Conservation (phyloP, 2,329 filamentous ascomycete genomes). For the Pestalotiopsis sp. region DNA sequence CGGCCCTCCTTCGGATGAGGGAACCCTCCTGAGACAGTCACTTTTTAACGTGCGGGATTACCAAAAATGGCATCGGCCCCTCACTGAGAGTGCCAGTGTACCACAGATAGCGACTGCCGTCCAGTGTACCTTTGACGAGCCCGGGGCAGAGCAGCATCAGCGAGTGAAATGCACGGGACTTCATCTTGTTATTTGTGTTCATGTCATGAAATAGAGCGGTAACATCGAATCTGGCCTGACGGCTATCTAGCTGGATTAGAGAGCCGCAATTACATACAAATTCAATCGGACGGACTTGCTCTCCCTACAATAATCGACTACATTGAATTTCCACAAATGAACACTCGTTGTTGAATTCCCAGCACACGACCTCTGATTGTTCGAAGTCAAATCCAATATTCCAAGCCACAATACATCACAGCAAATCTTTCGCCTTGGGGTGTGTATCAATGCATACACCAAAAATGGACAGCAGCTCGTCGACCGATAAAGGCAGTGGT, state of each 20-base stretch:
- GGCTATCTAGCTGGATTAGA: neutral
- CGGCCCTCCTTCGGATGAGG: too few species aligned
- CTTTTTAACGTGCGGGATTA: neutral
- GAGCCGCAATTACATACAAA: neutral
- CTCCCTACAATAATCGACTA: too few species aligned
- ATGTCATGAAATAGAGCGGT: neutral
- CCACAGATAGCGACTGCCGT: neutral
- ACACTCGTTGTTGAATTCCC: neutral
- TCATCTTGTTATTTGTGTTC: neutral
- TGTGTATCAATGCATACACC: too few species aligned
- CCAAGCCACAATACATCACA: neutral
- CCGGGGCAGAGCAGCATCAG: neutral
- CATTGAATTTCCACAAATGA: neutral
- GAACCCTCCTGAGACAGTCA: too few species aligned
- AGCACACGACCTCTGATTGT: too few species aligned
- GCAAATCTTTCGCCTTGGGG: too few species aligned
- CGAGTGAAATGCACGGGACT: neutral
- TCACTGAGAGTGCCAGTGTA: neutral
- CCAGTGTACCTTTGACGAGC: neutral
- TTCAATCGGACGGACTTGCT: too few species aligned
- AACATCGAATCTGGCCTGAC: neutral
- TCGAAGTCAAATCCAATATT: neutral
- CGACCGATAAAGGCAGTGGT: too few species aligned
- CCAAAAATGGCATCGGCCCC: neutral
- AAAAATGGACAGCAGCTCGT: too few species aligned